A percentile compares a stretch with the other conserved stretches of the same genome.
Conservation (phyloP, 495 filamentous ascomycete genomes). For the Paragyromitra xinjiangensis region DNA sequence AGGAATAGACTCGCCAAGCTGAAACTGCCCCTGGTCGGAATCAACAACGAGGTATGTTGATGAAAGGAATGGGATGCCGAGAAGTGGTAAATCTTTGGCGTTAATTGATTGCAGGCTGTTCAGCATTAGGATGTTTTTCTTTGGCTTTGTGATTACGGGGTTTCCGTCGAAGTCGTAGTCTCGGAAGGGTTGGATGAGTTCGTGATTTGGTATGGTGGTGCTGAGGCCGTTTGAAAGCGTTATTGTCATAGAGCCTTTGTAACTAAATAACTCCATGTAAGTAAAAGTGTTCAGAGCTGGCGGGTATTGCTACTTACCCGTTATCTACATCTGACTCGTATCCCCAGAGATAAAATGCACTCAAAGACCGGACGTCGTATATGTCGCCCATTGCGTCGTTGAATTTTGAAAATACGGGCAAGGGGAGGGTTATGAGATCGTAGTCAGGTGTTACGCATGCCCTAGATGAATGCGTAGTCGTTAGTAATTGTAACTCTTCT, state of each 20-base stretch:
- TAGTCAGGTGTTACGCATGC: constrained; percentile 19
- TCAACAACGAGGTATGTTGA: constrained; percentile 60
- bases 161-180: constrained; percentile 54
- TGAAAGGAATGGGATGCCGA: constrained; percentile 61
- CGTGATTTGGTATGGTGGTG: constrained; percentile 57
- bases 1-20: constrained; percentile 53
- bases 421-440: constrained; percentile 17
- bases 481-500: not conserved
- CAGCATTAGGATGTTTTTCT: constrained; percentile 53
- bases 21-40: constrained; percentile 54
- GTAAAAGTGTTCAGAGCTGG: not conserved
- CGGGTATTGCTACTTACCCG: not conserved
- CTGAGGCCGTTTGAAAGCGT: constrained; percentile 47
- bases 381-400: constrained; percentile 23
- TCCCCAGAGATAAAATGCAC: constrained; percentile 48
- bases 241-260: constrained; percentile 51
- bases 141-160: constrained; percentile 43
- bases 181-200: constrained; percentile 58
- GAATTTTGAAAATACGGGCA: constrained; percentile 1
- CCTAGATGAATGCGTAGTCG: not conserved
- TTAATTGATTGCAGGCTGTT: constrained; percentile 34
- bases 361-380: constrained; percentile 16
- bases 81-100: constrained; percentile 53
- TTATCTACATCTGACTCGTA: constrained; percentile 32
- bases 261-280: constrained; percentile 10